Conservation (phyloP, 1,284 basidiomycete species). For the Paramarasmius palmivorus region DNA sequence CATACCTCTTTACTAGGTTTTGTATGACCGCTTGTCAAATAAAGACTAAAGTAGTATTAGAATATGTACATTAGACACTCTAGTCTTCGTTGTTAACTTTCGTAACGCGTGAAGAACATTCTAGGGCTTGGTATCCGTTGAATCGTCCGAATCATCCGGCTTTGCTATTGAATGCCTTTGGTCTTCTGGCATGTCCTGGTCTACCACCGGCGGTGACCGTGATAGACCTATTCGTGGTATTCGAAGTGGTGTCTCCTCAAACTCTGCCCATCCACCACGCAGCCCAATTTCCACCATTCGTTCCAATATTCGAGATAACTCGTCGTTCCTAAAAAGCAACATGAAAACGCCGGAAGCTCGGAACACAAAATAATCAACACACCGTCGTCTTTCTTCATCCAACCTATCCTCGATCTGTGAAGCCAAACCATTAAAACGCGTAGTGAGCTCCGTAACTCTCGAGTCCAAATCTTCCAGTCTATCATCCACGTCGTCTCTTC, state of each 20-base stretch:
- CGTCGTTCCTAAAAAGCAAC: slow-evolving; percentile 50
- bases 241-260: slow-evolving; percentile 6
- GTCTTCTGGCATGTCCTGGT: neutral
- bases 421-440: slow-evolving; percentile 46
- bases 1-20: too few relatives aligned
- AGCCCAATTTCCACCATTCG: slow-evolving; percentile 74
- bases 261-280: slow-evolving; percentile 44
- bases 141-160: too few relatives aligned
- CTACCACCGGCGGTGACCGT: neutral
- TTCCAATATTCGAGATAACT: slow-evolving; percentile 65
- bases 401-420: slow-evolving; percentile 45
- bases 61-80: too few relatives aligned
- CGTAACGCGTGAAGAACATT: too few relatives aligned
- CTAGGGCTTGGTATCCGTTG: too few relatives aligned
- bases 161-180: too few relatives aligned
- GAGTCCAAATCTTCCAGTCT: slow-evolving; percentile 60
- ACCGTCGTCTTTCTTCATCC: slow-evolving; percentile 48
- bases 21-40: too few relatives aligned
- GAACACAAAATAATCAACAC: slow-evolving; percentile 17
- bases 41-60: too few relatives aligned
- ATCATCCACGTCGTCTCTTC: slow-evolving; percentile 76
- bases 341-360: slow-evolving; percentile 10
- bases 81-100: too few relatives aligned
- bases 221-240: slow-evolving; percentile 4
- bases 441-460: slow-evolving; percentile 47